Conservation (phyloP, 2,329 filamentous ascomycete species). For the Ceratocystis papillata region DNA sequence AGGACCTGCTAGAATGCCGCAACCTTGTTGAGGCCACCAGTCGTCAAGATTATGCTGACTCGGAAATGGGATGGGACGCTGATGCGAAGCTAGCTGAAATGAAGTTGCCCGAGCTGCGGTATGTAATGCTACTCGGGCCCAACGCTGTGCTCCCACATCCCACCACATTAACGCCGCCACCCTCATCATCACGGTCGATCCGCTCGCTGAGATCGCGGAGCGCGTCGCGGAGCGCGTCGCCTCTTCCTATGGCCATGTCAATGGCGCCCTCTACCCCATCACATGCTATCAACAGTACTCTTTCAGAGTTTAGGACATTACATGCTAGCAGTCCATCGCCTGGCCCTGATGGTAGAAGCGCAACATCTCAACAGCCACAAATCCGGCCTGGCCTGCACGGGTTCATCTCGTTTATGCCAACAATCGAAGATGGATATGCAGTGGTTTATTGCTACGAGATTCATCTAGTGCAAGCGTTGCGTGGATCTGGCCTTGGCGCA, state of each 20-base stretch:
- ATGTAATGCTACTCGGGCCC: constrained; percentile 47
- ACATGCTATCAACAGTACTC: background rate
- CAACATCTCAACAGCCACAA: constrained; percentile 15
- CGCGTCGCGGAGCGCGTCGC: constrained; percentile 7
- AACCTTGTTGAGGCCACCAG: constrained; percentile 53
- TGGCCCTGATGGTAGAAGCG: constrained; percentile 21
- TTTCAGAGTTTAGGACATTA: constrained; percentile 19
- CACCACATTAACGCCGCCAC: constrained; percentile 23
- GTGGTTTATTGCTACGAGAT: constrained; percentile 74
- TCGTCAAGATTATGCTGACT: constrained; percentile 50
- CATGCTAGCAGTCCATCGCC: constrained; percentile 8
- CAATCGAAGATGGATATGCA: constrained; percentile 51
- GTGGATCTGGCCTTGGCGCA: constrained; percentile 52
- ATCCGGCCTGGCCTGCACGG: constrained; percentile 34
- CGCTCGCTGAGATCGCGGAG: constrained; percentile 18
- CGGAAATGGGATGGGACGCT: constrained; percentile 53
- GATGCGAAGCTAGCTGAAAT: constrained; percentile 55
- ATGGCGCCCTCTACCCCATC: background rate
- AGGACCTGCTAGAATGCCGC: constrained; percentile 45
- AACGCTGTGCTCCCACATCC: constrained; percentile 21
- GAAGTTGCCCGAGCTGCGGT: constrained; percentile 55
- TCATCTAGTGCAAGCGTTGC: constrained; percentile 49
- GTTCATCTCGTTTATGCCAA: constrained; percentile 62
- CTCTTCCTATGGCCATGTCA: background rate
- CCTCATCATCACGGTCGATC: constrained; percentile 20